Evolutionary conservation across 352 stramenopile species (phyloP).

Genomic region (Globisporangium sylvaticum): DNA sequence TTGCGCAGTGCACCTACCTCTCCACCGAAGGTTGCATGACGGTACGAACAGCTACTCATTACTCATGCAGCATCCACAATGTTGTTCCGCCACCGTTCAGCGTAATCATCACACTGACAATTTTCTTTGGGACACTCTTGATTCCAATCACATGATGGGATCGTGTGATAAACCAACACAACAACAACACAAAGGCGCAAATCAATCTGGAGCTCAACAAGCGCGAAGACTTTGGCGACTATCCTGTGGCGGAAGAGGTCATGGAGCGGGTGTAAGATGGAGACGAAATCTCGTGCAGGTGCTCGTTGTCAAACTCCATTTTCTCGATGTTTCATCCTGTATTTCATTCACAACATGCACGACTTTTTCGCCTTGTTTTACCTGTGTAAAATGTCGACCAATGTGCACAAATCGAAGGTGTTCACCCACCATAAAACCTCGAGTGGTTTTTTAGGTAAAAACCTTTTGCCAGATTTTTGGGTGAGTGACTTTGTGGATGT

Average conservation of each 20-base stretch:
- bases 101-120: neutral
- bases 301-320: neutral
- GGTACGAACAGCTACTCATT: constrained; percentile 18
- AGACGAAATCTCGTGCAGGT: neutral
- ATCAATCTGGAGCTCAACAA: constrained; percentile 90
- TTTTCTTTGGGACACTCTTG: neutral
- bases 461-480: neutral
- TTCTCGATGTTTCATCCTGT: too few species aligned
- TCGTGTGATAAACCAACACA: neutral
- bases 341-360: too few species aligned
- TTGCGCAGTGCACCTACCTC: constrained; percentile 91
- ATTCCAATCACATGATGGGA: neutral
- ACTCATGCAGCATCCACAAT: neutral
- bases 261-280: constrained; percentile 61
- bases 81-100: neutral
- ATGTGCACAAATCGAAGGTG: too few species aligned
- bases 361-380: too few species aligned
- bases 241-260: constrained; percentile 34
- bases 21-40: constrained; percentile 93
- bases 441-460: too few species aligned
- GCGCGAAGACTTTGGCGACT: constrained; percentile 52
- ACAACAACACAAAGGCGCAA: constrained; percentile 48
- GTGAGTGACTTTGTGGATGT: neutral
- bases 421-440: too few species aligned
- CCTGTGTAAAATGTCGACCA: too few species aligned